Conservation (phyloP, 2,329 filamentous ascomycete species). For the Talaromyces sp. region DNA sequence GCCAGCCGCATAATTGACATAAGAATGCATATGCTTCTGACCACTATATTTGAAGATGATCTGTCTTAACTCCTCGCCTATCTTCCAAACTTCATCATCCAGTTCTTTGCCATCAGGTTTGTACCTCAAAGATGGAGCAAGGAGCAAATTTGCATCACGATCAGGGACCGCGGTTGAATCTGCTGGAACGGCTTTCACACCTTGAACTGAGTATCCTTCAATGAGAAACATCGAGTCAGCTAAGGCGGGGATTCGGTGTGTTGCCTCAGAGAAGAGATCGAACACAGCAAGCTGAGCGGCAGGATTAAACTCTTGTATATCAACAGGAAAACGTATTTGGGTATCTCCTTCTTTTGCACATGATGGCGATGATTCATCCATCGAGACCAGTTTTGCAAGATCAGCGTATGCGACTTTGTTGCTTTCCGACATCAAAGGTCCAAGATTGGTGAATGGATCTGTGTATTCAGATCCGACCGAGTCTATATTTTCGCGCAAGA, state of each 20-base stretch:
- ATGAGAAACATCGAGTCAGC: conserved; percentile 57
- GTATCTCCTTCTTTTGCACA: conserved; percentile 48
- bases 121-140: conserved; percentile 36
- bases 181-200: conserved; percentile 43
- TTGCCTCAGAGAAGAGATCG: conserved; percentile 39
- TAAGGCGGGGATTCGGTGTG: conserved; percentile 34
- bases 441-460: conserved; percentile 48
- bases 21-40: conserved; percentile 24
- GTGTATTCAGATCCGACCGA: conserved; percentile 47
- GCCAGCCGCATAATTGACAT: conserved; percentile 37
- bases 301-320: conserved; percentile 45
- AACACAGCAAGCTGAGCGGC: conserved; percentile 42
- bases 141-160: conserved; percentile 50
- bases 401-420: conserved; percentile 50
- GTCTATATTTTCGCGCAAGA: conserved; percentile 33
- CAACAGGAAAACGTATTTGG: conserved; percentile 51
- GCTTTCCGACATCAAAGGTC: conserved; percentile 38
- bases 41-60: conserved; percentile 28
- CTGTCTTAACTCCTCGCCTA: conserved; percentile 37
- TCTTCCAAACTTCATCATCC: conserved; percentile 23
- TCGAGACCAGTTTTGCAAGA: conserved; percentile 49
- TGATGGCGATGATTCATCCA: conserved; percentile 37
- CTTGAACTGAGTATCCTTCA: conserved; percentile 56
- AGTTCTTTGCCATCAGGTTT: conserved; percentile 24
- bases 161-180: conserved; percentile 51